A percentile compares a stretch with the other conserved stretches of the same genome.
These are phyloP conservation scores for Stenogyne calaminthoides DNA, from an alignment of 305 asterid genomes.

Conservation along the genomic window DNA sequence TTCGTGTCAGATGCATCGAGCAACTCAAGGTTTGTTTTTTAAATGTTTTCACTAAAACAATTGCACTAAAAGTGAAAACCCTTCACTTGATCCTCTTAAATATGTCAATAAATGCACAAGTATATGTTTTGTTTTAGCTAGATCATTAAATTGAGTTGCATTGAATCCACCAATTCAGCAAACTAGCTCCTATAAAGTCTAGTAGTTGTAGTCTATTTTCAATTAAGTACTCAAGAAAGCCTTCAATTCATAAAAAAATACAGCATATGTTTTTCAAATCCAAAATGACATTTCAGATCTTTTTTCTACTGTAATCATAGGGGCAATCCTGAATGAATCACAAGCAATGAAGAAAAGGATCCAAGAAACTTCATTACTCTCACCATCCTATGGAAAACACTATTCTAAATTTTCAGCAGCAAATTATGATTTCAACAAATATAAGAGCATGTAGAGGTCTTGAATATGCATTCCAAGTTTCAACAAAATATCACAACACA, in stretches of 20 bases:
- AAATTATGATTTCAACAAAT: conserved; percentile 39
- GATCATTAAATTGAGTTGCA: background rate
- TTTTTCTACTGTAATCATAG: background rate
- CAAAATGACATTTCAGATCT: background rate
- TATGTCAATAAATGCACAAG: background rate
- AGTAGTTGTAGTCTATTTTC: too few species aligned
- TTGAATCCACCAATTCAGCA: background rate
- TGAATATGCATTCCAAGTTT: conserved; percentile 75
- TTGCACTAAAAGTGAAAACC: background rate
- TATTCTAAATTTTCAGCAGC: background rate
- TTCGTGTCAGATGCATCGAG: too few species aligned
- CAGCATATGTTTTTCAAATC: background rate
- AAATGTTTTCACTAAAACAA: too few species aligned
- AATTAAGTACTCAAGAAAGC: background rate
- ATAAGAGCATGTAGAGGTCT: conserved; percentile 76
- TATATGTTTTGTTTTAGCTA: too few species aligned
- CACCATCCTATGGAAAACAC: too few species aligned
- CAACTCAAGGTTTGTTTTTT: too few species aligned
- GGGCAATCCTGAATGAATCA: background rate
- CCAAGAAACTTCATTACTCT: background rate
- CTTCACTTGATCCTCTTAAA: background rate
- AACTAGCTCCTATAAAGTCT: background rate
- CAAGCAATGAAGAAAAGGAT: background rate
- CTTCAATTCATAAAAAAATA: background rate
- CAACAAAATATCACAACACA: conserved; percentile 79